Percentiles rank a stretch among this genome's conserved stretches.
Evolutionary conservation across 148 eudicot genomes (phyloP).

Genomic region (Chenopodium formosanum): DNA sequence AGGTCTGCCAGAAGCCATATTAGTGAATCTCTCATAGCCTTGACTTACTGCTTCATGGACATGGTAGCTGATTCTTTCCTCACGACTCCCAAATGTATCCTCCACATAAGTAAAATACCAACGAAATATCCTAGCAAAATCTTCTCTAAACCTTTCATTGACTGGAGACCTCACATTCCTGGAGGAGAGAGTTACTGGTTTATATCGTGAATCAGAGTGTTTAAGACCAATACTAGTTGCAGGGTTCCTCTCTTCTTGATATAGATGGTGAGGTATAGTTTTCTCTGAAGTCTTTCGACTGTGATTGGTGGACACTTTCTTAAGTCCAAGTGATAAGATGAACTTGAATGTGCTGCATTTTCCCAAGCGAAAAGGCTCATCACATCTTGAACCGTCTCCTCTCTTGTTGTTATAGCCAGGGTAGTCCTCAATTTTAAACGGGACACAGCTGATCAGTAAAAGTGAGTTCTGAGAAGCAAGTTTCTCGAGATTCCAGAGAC

Average conservation of each 20-base stretch:
- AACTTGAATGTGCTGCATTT: constrained; percentile 56
- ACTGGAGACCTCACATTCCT: neutral
- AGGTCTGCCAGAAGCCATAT: constrained; percentile 25
- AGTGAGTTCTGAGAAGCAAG: constrained; percentile 40
- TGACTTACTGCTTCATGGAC: constrained; percentile 25
- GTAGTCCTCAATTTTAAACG: constrained; percentile 45
- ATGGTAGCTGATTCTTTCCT: constrained; percentile 13
- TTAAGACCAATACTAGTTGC: neutral
- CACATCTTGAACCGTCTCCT: constrained; percentile 44
- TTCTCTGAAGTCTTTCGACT: neutral
- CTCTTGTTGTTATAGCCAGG: constrained; percentile 71
- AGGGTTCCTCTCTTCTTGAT: neutral
- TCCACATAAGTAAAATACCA: constrained; percentile 31
- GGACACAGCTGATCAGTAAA: constrained; percentile 23
- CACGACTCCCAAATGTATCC: constrained; percentile 29
- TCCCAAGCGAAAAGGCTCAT: constrained; percentile 54
- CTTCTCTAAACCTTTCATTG: constrained; percentile 3
- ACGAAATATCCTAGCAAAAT: constrained; percentile 35
- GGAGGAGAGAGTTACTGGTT: neutral
- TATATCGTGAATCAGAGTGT: neutral
- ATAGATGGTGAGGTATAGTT: neutral
- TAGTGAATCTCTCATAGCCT: constrained; percentile 32
- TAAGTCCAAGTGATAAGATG: constrained; percentile 6
- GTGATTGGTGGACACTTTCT: neutral
- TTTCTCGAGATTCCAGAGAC: constrained; percentile 48